A percentile compares a stretch with the other conserved stretches of the same genome.
Evolutionary conservation across 2,329 filamentous ascomycete species (phyloP).

Genomic region (Dothideomycetes sp.): DNA sequence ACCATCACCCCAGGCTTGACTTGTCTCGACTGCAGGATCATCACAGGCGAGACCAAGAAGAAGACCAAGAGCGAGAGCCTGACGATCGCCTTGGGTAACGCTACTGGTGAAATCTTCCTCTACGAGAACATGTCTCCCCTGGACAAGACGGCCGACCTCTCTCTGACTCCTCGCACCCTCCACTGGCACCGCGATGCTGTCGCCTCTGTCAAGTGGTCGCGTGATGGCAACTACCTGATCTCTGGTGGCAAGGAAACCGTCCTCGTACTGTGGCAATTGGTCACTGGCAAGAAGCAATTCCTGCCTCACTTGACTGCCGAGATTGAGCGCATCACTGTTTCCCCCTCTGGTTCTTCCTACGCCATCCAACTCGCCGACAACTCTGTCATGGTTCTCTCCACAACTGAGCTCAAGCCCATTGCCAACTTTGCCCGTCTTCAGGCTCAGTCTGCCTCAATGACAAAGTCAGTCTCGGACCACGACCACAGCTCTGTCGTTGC

Average conservation of each 20-base stretch:
- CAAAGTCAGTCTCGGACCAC: constrained; percentile 13
- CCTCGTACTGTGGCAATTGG: constrained; percentile 85
- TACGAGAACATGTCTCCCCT: constrained; percentile 46
- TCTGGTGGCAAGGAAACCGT: constrained; percentile 88
- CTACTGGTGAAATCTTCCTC: constrained; percentile 67
- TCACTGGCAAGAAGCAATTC: constrained; percentile 72
- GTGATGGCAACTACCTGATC: constrained; percentile 91
- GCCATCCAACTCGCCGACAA: constrained; percentile 83
- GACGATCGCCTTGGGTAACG: constrained; percentile 71
- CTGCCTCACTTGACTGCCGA: constrained; percentile 83
- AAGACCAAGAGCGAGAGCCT: constrained; percentile 38
- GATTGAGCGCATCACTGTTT: constrained; percentile 78
- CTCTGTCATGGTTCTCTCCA: constrained; percentile 81
- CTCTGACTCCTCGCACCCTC: constrained; percentile 51
- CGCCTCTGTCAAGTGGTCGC: constrained; percentile 80
- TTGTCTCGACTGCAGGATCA: constrained; percentile 52
- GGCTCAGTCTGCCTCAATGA: constrained; percentile 21
- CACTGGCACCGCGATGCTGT: constrained; percentile 91
- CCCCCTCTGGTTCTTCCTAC: constrained; percentile 69
- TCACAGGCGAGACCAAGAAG: constrained; percentile 23
- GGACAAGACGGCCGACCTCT: constrained; percentile 15
- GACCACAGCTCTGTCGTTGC: constrained; percentile 12
- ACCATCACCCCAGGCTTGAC: constrained; percentile 54
- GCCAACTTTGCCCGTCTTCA: constrained; percentile 81
- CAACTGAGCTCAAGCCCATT: constrained; percentile 75